Evolutionary conservation across 371 early-diverging fungal species (phyloP), one percentile per base, ranked within the genome.

Genomic region (Capillidium rhysosporum): DNA sequence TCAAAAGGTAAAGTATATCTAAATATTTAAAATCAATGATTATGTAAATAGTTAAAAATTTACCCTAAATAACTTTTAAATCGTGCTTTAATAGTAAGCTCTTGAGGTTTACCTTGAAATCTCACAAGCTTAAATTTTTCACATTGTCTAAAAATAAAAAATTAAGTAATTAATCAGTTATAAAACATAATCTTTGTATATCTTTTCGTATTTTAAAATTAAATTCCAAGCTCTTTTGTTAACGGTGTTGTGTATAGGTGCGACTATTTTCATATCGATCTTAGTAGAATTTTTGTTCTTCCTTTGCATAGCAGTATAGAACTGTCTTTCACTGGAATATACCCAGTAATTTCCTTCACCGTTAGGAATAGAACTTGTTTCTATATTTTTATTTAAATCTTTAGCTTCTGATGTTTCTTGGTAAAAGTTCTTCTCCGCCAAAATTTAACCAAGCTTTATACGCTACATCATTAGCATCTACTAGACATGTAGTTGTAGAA

Each of bases 221-320:
- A 94, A 82, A 18, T 71, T 62, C 98, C 98, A 97, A 34, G 86
- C 86, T 44, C 79, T 85, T 62, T 97, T 96, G 60, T 97, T 97
- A 61, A 97, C 71, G 57, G 87, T 85, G 65, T 97, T 97, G 67
- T 97, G 98, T 59, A 97, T 93, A 60, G 86, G 81, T 0, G 95
- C 94, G 84, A 97, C 90, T 0, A 81, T 81, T 43, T 82, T 84
- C 49, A 97, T 77, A 47, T 88, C 80, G 39, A 80, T 79, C 62
- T 92, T 93, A 2, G 83, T 82, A 0, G 95, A 84, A 45, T 87
- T 80, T 90, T 86, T 88, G 34, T 88, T 85, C 63, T 97, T 97
- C 34, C 94, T 75, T 52, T 81, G 79, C 47, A 97, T 69, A 0
- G 98, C 95, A 61, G 90, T 91, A 68, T 88, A 95, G 65, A 97